Conservation (phyloP, 164 flowering plant genomes). For the Dillenia suffruticosa region DNA sequence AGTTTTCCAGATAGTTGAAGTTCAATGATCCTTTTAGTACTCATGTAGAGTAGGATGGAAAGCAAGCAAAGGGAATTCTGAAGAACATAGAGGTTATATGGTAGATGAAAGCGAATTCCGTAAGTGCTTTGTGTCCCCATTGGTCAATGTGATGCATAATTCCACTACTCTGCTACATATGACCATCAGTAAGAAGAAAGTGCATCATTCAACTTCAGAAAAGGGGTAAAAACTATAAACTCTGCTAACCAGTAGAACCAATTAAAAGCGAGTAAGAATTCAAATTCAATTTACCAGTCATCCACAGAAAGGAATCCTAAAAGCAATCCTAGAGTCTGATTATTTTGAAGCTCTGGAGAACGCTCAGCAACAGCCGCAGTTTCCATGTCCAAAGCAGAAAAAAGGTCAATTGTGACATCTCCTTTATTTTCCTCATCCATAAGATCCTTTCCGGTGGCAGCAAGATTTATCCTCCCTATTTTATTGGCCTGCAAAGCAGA, state of each 20-base stretch:
- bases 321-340: conserved; percentile 85
- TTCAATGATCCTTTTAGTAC: no score
- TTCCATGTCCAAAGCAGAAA: conserved; percentile 88
- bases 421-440: conserved; percentile 99
- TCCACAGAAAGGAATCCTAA: conserved; percentile 86
- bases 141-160: no score
- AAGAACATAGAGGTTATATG: no score
- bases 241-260: background rate
- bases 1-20: no score
- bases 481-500: conserved; percentile 67
- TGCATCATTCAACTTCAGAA: no score
- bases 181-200: no score
- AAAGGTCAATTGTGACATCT: conserved; percentile 91
- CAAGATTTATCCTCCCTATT: conserved; percentile 99
- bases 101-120: no score
- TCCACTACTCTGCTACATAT: no score
- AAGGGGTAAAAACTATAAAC: no score
- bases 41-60: no score
- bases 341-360: conserved; percentile 67
- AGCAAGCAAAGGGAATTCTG: no score
- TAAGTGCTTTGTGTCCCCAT: no score
- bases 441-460: conserved; percentile 98
- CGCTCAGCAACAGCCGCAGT: conserved; percentile 73
- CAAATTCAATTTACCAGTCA: conserved; percentile 71
- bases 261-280: background rate